phyloP scores from a whole-genome alignment of 805 yeast species.

The Starmerella kuoi region DNA sequence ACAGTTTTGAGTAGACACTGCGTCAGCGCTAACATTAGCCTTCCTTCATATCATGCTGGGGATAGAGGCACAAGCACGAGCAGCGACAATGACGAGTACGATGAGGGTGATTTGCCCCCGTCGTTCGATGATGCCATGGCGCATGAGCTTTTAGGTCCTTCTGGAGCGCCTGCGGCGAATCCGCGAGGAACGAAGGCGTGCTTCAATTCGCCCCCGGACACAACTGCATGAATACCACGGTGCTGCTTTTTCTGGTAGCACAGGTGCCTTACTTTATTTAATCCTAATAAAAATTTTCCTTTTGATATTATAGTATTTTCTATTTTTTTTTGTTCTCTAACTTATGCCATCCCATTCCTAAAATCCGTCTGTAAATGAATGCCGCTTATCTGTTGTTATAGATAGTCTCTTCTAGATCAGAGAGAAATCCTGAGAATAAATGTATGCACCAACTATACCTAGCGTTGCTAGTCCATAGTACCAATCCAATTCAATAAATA shows the following conservation, averaged over 20 bases:
- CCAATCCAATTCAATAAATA: constrained; percentile 32
- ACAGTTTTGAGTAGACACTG: constrained; percentile 24
- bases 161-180: constrained; percentile 10
- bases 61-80: neutral
- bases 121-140: constrained; percentile 24
- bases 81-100: neutral
- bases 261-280: too few species aligned
- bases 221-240: neutral
- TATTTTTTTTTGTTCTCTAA: too few species aligned
- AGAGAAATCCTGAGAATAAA: constrained; percentile 15
- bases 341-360: too few species aligned
- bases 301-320: too few species aligned
- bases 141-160: constrained; percentile 21
- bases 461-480: constrained; percentile 25
- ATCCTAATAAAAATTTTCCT: too few species aligned
- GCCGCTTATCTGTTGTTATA: too few species aligned
- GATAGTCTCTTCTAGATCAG: constrained; percentile 4
- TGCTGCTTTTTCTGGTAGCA: too few species aligned
- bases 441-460: constrained; percentile 23
- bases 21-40: constrained; percentile 24
- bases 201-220: constrained; percentile 3
- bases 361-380: too few species aligned
- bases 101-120: constrained; percentile 19
- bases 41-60: constrained; percentile 24
- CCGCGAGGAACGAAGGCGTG: constrained; percentile 14